Evolutionary conservation across 306 rosid genomes (phyloP), one percentile per base, ranked within the genome.

Genomic region (Ormosia semicastrata): DNA sequence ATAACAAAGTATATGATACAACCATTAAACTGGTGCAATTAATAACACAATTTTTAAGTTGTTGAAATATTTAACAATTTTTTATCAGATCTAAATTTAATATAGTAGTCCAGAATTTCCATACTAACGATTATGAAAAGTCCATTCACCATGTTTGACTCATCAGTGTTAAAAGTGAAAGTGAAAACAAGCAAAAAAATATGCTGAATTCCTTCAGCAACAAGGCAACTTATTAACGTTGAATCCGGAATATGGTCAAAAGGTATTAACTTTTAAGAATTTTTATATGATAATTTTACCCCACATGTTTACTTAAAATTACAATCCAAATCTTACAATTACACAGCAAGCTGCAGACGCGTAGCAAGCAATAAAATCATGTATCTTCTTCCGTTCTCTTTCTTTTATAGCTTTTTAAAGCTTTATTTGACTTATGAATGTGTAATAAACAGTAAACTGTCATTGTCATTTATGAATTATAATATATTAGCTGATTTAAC

Each of bases 191-290:
- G 14, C 50, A 9, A 46, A 46, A 46, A 24, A 46, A 10, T 2
- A 46, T 46, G 50, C 10, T 17, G 18, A 54, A 9, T 57, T 57
- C 56, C 79, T 74, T 74, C 68, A 14, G 24, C 5, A 40, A 40
- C 57, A 74, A 59, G 53, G 32, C 41, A 75, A 59, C 58, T 59
- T 41, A 59, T 13, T 30, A 49, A 58, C 32, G 30, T 74, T 58
- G 57, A 74, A 74, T 17, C 68, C 4, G 33, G 58, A 59, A 75
- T 14, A 58, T 75, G 44, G 69, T 75, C 79, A 58, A 58, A 74
- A 57, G 67, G 32, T 29, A 0, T 5, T 24, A 40, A 18, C 79
- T 74, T 73, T 74, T 41, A 24, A 74, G 56, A 74, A 57, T 7
- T 34, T 71, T 34, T 4, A 37, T 15, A 8, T 13, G 5, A n/a